Percentiles rank a stretch among this genome's conserved stretches.
phyloP scores from a whole-genome alignment of 352 stramenopile species.

The Phytophthora sansomeana region DNA sequence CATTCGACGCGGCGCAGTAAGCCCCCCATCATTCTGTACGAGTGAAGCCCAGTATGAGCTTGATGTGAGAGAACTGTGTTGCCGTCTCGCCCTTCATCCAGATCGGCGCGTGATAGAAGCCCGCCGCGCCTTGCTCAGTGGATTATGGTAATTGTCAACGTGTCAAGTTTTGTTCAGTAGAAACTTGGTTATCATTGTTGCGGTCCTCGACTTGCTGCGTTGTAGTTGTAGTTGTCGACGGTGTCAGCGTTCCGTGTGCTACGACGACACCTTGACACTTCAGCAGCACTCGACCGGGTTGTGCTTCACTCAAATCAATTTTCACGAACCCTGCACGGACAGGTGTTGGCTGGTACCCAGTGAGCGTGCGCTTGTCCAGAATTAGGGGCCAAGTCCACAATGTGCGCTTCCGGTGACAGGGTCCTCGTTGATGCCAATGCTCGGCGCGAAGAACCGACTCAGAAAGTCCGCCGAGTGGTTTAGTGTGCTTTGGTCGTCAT shows the following conservation, averaged over 20 bases:
- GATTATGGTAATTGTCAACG: constrained; percentile 41
- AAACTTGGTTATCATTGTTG: neutral
- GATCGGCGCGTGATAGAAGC: constrained; percentile 40
- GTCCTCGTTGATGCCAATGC: constrained; percentile 91
- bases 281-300: constrained; percentile 36
- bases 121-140: constrained; percentile 26
- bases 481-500: constrained; percentile 3
- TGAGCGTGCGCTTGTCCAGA: constrained; percentile 34
- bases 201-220: neutral
- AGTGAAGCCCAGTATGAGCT: constrained; percentile 29
- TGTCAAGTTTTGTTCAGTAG: constrained; percentile 22
- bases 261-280: constrained; percentile 31
- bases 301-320: constrained; percentile 20
- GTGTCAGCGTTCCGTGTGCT: neutral
- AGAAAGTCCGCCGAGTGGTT: constrained; percentile 22
- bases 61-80: constrained; percentile 18
- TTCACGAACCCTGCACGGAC: constrained; percentile 39
- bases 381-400: constrained; percentile 74
- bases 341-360: constrained; percentile 36
- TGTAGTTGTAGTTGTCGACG: neutral
- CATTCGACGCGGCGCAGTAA: constrained; percentile 30
- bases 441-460: constrained; percentile 86
- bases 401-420: constrained; percentile 92
- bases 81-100: constrained; percentile 17
- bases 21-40: constrained; percentile 28